A percentile compares a stretch with the other conserved stretches of the same genome.
Evolutionary conservation across 495 filamentous ascomycete species (phyloP).

Genomic region (Tuber aestivum): DNA sequence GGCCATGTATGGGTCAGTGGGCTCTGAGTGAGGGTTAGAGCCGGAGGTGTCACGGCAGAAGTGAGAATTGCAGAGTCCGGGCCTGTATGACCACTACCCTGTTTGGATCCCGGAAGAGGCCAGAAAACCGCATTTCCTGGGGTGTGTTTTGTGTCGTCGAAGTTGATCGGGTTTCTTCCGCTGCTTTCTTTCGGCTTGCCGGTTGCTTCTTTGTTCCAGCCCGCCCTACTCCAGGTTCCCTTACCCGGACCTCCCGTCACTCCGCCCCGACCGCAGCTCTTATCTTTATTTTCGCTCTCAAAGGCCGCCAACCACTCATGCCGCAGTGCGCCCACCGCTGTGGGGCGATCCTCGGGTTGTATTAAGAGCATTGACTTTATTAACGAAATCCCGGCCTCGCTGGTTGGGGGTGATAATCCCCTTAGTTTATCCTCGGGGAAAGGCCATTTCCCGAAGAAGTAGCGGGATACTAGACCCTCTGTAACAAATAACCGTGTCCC

Average conservation of each 20-base stretch:
- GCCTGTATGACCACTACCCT: background rate
- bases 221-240: background rate
- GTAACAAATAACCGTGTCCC: background rate
- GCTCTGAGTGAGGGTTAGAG: background rate
- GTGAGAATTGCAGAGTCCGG: background rate
- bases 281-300: background rate
- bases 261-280: background rate
- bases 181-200: background rate
- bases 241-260: background rate
- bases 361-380: background rate
- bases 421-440: background rate
- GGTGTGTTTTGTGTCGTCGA: background rate
- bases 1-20: background rate
- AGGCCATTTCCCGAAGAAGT: background rate
- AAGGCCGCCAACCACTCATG: background rate
- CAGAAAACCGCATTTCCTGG: background rate
- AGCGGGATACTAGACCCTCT: background rate
- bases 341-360: background rate
- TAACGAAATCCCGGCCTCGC: background rate
- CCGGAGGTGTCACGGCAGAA: background rate
- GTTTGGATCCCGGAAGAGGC: background rate
- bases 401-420: background rate
- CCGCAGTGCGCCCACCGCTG: background rate
- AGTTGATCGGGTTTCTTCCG: background rate
- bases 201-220: background rate